Evolutionary conservation across 441 rosid species (phyloP), one percentile per base, ranked within the genome.

Genomic region (Erodium trifolium): DNA sequence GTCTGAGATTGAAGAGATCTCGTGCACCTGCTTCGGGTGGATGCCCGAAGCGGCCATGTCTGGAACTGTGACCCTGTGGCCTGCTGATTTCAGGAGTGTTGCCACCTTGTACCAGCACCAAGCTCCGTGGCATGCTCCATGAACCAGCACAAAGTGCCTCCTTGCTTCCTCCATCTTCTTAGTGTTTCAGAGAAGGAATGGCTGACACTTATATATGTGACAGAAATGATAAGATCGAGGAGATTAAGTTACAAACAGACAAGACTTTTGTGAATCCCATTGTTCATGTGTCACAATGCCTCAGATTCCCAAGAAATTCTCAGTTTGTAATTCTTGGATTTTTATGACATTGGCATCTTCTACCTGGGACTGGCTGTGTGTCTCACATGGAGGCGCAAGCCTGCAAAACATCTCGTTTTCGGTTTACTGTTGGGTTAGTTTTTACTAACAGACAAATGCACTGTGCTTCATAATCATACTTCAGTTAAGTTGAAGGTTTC

Each of bases 1-100:
- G 65, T 83, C 94, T 1, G 86, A 78, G 16, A 87, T 67, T 0
- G 87, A 81, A 27, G 60, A 67, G 18, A 45, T 2, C 68, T 87
- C 85, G 0, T 79, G 67, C 12, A 82, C 75, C 81, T 68, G 76
- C 71, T 74, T 82, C 35, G 74, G 76, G 66, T 87, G 67, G 63
- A 85, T 51, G 23, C 96, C 89, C 12, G 84, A 87, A 68, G 80
- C 92, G 66, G 79, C 89, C 14, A 87, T 82, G 47, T 89, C 91
- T 16, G 82, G 9, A 62, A 86, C 78, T 3, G 87, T 85, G 59
- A 87, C 92, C 7, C 47, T 41, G 11, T 41, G 9, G 9, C 47
- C 10, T 41, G 47, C 47, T 5, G 47, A 41, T 41, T 41, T 41
- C 9, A 41, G 9, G 47, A 41, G 47, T 41, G 11, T 41, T 41